These are phyloP conservation scores for Colletotrichum sp. DNA, from an alignment of 2,329 filamentous ascomycete species.

Conservation along the genomic window DNA sequence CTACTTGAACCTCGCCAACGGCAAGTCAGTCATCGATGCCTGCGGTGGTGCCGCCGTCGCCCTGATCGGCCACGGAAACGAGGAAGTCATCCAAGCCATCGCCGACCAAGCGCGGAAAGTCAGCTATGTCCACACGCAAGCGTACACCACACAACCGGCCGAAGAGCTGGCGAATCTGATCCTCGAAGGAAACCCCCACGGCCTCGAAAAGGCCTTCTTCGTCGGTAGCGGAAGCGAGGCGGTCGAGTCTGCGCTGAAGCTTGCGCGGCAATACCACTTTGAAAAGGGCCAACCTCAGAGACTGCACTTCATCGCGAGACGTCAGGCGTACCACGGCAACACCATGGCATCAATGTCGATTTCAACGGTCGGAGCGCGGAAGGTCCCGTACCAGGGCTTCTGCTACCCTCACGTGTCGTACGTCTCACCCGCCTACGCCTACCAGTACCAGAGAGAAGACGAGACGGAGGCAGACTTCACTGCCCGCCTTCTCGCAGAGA, in stretches of 20 bases:
- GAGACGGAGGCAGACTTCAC: slow-evolving; percentile 47
- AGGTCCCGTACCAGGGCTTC: slow-evolving; percentile 31
- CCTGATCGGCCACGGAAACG: slow-evolving; percentile 34
- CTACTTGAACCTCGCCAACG: slow-evolving; percentile 38
- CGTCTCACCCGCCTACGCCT: slow-evolving; percentile 50
- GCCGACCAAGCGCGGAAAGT: slow-evolving; percentile 30
- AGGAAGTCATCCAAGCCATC: slow-evolving; percentile 32
- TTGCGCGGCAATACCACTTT: slow-evolving; percentile 52
- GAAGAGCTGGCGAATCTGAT: slow-evolving; percentile 32
- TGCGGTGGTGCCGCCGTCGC: slow-evolving; percentile 40
- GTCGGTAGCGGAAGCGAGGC: slow-evolving; percentile 36
- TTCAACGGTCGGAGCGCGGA: slow-evolving; percentile 31
- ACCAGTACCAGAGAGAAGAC: slow-evolving; percentile 33
- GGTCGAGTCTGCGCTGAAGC: slow-evolving; percentile 52
- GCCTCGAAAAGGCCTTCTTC: slow-evolving; percentile 22
- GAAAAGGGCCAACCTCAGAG: slow-evolving; percentile 42
- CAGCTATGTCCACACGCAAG: slow-evolving; percentile 32
- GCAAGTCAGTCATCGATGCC: slow-evolving; percentile 37
- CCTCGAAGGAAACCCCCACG: slow-evolving; percentile 13
- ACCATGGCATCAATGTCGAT: slow-evolving; percentile 51
- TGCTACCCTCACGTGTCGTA: slow-evolving; percentile 28
- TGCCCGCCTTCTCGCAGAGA: slow-evolving; percentile 42
- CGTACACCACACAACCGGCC: slow-evolving; percentile 48
- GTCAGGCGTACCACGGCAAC: slow-evolving; percentile 55
- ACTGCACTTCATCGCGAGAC: slow-evolving; percentile 46